Conservation (phyloP, 2,329 filamentous ascomycete genomes). For the Didymella keratinophila region DNA sequence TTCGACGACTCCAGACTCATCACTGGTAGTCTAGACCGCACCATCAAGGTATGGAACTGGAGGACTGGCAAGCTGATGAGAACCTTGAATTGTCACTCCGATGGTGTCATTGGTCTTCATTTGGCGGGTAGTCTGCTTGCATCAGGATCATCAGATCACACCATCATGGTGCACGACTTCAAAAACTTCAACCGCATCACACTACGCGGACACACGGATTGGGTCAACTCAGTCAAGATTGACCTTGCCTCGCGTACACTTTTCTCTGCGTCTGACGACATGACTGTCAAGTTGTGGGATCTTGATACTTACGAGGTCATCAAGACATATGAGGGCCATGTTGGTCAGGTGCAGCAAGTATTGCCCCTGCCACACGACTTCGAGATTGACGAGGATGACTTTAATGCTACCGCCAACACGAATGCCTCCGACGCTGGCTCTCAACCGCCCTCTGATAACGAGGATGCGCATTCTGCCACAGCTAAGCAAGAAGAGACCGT, state of each 20-base stretch:
- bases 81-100: conserved; percentile 79
- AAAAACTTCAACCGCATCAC: conserved; percentile 80
- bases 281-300: conserved; percentile 91
- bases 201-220: conserved; percentile 86
- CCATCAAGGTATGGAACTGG: conserved; percentile 96
- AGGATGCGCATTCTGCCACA: conserved; percentile 15
- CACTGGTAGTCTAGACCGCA: conserved; percentile 86
- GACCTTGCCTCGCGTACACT: conserved; percentile 83
- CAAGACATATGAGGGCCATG: conserved; percentile 81
- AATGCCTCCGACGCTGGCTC: conserved; percentile 54
- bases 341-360: conserved; percentile 94
- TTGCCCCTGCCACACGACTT: conserved; percentile 85
- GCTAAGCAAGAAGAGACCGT: conserved; percentile 48
- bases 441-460: conserved; percentile 37
- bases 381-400: conserved; percentile 78
- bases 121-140: conserved; percentile 85
- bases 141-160: conserved; percentile 88
- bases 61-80: conserved; percentile 85
- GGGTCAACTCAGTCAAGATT: conserved; percentile 95
- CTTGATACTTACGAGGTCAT: conserved; percentile 84
- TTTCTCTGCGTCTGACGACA: conserved; percentile 92
- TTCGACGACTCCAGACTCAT: conserved; percentile 93
- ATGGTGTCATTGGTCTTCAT: conserved; percentile 86
- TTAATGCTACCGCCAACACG: conserved; percentile 63
- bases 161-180: conserved; percentile 92